phyloP scores from a whole-genome alignment of 139 green algal species.

The Micromonas commoda region DNA sequence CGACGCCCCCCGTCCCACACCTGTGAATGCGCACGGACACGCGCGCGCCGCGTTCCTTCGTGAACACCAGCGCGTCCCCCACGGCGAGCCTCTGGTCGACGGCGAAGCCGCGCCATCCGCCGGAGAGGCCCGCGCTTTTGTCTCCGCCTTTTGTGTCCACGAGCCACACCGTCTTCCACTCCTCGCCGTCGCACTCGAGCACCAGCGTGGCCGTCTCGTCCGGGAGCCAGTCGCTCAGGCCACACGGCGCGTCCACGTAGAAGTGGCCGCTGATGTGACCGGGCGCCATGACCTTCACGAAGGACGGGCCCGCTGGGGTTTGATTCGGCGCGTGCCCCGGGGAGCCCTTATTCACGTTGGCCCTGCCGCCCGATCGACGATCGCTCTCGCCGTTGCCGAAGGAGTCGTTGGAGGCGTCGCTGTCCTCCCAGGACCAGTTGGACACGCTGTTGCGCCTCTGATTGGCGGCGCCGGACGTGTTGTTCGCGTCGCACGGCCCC shows the following conservation, averaged over 20 bases:
- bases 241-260: constrained; percentile 16
- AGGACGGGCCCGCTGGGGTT: neutral
- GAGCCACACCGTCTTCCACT: constrained; percentile 18
- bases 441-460: too few relatives aligned
- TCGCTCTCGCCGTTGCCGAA: neutral
- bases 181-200: neutral
- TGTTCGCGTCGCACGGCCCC: too few relatives aligned
- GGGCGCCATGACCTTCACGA: constrained; percentile 28
- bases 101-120: constrained; percentile 28
- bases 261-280: neutral
- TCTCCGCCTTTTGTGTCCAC: neutral
- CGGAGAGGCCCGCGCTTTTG: constrained; percentile 16
- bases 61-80: constrained; percentile 23
- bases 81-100: constrained; percentile 25
- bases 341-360: too few relatives aligned
- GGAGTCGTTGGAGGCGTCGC: neutral
- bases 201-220: neutral
- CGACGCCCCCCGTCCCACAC: too few relatives aligned
- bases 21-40: neutral
- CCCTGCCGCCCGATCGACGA: too few relatives aligned
- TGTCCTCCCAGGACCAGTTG: neutral
- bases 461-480: too few relatives aligned
- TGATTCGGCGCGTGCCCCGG: neutral
- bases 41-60: neutral
- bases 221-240: neutral